A percentile compares a stretch with the other conserved stretches of the same genome.
phyloP scores from a whole-genome alignment of 441 rosid genomes.

The Populus tomentosa region DNA sequence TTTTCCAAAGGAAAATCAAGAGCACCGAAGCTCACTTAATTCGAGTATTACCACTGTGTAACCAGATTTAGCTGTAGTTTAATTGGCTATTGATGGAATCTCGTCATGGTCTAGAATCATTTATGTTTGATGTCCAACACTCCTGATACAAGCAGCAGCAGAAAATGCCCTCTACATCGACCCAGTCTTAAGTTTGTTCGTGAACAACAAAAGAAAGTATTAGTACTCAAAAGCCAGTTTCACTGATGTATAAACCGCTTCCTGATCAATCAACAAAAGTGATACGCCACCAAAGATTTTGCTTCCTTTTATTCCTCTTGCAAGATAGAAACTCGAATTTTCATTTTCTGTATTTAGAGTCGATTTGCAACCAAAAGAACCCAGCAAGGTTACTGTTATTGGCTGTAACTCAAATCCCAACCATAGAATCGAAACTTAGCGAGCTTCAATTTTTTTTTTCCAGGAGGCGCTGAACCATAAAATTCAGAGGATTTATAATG shows the following conservation, averaged over 20 bases:
- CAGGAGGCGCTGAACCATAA: not conserved
- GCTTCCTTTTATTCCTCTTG: not conserved
- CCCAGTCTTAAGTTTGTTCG: not conserved
- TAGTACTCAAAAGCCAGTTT: not conserved
- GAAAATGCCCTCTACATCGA: not conserved
- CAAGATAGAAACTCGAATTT: not conserved
- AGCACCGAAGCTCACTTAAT: not conserved
- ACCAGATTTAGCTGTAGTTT: not conserved
- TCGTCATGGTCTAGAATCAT: not conserved
- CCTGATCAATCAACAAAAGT: not conserved
- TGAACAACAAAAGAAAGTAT: not conserved
- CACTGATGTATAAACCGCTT: not conserved
- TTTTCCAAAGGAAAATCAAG: not conserved
- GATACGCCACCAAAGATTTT: not conserved
- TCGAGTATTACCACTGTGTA: not conserved
- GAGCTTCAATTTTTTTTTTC: not conserved
- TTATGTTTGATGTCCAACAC: not conserved
- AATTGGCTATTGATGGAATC: not conserved
- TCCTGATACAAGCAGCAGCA: not conserved
- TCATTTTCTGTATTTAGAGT: not conserved
- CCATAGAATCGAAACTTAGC: not conserved
- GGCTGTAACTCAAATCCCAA: not conserved
- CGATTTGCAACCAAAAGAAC: not conserved
- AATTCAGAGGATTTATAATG: not conserved
- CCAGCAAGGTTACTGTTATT: not conserved